A percentile compares a stretch with the other conserved stretches of the same genome.
Evolutionary conservation across 1,139 yeast species (phyloP).

Genomic region (Saccharomyces pastorianus): DNA sequence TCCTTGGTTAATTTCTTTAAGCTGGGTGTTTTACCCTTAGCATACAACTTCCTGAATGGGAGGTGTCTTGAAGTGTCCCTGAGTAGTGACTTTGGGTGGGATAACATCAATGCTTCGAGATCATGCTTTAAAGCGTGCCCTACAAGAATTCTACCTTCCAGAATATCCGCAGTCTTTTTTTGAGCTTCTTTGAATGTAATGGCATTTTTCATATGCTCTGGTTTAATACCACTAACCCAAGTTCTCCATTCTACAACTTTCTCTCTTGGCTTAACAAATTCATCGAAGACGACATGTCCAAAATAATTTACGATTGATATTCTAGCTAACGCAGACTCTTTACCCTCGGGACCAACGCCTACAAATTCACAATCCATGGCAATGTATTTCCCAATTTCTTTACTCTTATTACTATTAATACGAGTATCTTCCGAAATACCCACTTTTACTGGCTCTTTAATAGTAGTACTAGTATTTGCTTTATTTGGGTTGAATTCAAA

Average conservation of each 20-base stretch:
- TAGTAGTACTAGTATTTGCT: background rate
- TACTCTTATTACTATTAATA: constrained; percentile 16
- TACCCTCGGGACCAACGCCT: constrained; percentile 73
- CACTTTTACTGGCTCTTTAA: constrained; percentile 3
- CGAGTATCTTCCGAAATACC: constrained; percentile 5
- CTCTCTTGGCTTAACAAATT: constrained; percentile 66
- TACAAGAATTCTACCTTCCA: constrained; percentile 51
- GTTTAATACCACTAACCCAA: constrained; percentile 83
- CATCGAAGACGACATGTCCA: constrained; percentile 65
- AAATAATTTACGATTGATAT: constrained; percentile 79
- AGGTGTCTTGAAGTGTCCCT: constrained; percentile 69
- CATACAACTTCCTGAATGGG: constrained; percentile 45
- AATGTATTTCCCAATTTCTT: constrained; percentile 57
- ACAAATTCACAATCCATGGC: constrained; percentile 95
- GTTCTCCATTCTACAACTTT: constrained; percentile 87
- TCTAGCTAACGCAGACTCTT: constrained; percentile 67
- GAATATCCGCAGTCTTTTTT: constrained; percentile 39
- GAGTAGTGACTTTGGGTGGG: constrained; percentile 56
- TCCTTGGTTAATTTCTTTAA: constrained; percentile 57
- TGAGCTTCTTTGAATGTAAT: constrained; percentile 62
- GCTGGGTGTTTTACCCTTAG: constrained; percentile 65
- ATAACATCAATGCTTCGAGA: constrained; percentile 53
- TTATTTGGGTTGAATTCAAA: constrained; percentile 15
- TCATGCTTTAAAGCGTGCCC: constrained; percentile 87
- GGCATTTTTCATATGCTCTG: constrained; percentile 61